phyloP scores from a whole-genome alignment of 2,329 filamentous ascomycete genomes.

The Aspergillus sergii region DNA sequence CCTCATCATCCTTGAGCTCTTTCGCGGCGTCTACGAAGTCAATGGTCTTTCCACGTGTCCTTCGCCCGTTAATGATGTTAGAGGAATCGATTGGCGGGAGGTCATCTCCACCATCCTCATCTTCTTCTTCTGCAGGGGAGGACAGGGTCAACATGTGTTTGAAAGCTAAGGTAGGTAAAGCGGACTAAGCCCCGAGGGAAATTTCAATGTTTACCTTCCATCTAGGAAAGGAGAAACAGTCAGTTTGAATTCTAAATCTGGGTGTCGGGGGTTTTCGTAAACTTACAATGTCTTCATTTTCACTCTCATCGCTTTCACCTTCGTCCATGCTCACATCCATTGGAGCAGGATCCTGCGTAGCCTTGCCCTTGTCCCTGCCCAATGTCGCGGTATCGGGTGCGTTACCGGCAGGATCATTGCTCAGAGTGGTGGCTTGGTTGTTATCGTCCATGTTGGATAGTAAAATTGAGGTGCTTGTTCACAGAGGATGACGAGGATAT shows the following conservation, averaged over 20 bases:
- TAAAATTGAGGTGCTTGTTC: conserved; percentile 5
- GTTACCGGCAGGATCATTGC: conserved; percentile 44
- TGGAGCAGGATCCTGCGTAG: conserved; percentile 51
- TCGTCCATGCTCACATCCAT: conserved; percentile 72
- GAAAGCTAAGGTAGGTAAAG: not conserved
- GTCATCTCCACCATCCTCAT: conserved; percentile 73
- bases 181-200: not conserved
- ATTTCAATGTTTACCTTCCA: conserved; percentile 6
- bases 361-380: conserved; percentile 86
- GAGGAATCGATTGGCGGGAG: conserved; percentile 80
- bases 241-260: not conserved
- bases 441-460: conserved; percentile 39
- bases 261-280: not conserved
- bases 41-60: conserved; percentile 89
- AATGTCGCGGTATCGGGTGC: conserved; percentile 46
- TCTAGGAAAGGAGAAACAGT: not conserved
- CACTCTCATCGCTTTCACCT: conserved; percentile 70
- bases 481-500: conserved; percentile 20
- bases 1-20: conserved; percentile 71
- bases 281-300: conserved; percentile 43
- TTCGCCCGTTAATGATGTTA: conserved; percentile 83
- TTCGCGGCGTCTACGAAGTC: conserved; percentile 90
- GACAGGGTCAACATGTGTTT: conserved; percentile 18
- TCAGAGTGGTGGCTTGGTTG: conserved; percentile 28
- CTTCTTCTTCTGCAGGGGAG: conserved; percentile 50